phyloP scores from a whole-genome alignment of 805 yeast species.

The Ogataea thermomethanolica region DNA sequence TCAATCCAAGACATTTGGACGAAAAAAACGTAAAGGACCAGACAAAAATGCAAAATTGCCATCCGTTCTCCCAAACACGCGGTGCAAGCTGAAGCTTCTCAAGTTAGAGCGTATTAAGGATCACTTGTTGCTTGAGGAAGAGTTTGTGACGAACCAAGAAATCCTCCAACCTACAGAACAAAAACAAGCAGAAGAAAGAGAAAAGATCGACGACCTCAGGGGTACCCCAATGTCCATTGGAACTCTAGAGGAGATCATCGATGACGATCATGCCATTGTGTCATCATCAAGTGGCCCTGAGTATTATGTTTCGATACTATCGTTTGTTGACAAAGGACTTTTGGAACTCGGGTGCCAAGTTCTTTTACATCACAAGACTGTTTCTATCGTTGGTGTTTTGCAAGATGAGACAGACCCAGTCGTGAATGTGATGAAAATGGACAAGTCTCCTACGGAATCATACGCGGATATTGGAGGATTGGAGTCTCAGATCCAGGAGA shows the following conservation, averaged over 20 bases:
- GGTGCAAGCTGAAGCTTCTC: slow-evolving; percentile 86
- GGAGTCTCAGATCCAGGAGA: slow-evolving; percentile 94
- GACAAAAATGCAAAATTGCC: slow-evolving; percentile 74
- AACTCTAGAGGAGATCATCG: slow-evolving; percentile 93
- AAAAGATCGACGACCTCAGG: slow-evolving; percentile 90
- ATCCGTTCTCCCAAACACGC: slow-evolving; percentile 82
- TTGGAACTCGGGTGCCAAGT: slow-evolving; percentile 97
- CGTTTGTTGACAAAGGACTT: slow-evolving; percentile 94
- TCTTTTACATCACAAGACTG: slow-evolving; percentile 90
- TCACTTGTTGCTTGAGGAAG: slow-evolving; percentile 91
- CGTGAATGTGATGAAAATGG: slow-evolving; percentile 96
- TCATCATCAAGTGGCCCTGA: slow-evolving; percentile 96
- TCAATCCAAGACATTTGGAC: slow-evolving; percentile 79
- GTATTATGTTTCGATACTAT: slow-evolving; percentile 91
- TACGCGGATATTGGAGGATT: slow-evolving; percentile 97
- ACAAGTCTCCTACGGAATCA: slow-evolving; percentile 94
- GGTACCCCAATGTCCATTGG: slow-evolving; percentile 97
- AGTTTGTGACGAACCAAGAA: slow-evolving; percentile 92
- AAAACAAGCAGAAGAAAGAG: slow-evolving; percentile 93
- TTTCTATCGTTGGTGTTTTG: slow-evolving; percentile 94
- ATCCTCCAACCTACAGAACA: slow-evolving; percentile 94
- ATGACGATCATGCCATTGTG: slow-evolving; percentile 98
- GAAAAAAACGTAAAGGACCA: slow-evolving; percentile 91
- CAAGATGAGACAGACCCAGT: slow-evolving; percentile 98
- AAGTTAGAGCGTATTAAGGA: slow-evolving; percentile 96